A percentile compares a stretch with the other conserved stretches of the same genome.
phyloP scores from a whole-genome alignment of 2,329 filamentous ascomycete species.

The Nannizzia gypsea region DNA sequence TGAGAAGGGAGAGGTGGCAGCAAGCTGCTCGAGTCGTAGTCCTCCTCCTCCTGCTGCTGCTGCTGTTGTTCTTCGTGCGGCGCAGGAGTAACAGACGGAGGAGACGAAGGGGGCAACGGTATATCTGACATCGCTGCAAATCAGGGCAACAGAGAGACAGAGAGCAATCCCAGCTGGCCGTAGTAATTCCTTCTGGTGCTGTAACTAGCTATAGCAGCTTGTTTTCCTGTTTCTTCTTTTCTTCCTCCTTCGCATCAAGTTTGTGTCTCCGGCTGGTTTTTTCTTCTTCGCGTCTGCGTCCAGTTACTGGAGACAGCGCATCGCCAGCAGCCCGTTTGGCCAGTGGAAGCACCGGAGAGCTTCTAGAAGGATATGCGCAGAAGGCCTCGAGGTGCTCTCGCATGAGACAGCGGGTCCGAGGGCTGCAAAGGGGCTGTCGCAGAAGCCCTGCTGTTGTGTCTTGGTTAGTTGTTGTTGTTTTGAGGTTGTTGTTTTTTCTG shows the following conservation, averaged over 20 bases:
- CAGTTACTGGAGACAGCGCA: constrained; percentile 1
- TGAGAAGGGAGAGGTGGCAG: constrained; percentile 9
- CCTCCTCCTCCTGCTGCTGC: not conserved
- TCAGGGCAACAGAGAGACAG: not conserved
- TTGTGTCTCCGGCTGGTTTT: not conserved
- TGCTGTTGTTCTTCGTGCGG: constrained; percentile 4
- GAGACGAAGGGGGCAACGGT: constrained; percentile 8
- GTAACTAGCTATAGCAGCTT: not conserved
- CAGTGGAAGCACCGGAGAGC: not conserved
- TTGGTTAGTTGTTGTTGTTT: not conserved
- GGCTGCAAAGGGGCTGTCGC: not conserved
- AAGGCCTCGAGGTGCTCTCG: not conserved
- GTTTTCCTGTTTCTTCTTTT: not conserved
- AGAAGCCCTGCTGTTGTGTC: not conserved
- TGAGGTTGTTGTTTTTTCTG: not conserved
- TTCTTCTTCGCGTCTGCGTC: not conserved
- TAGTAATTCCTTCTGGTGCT: not conserved
- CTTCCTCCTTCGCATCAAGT: not conserved
- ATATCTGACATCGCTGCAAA: not conserved
- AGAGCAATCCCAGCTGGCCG: not conserved
- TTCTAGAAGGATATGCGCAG: not conserved
- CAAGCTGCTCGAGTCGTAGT: constrained; percentile 11
- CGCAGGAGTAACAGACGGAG: constrained; percentile 8
- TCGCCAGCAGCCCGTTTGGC: not conserved
- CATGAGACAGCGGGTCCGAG: not conserved